A percentile compares a stretch with the other conserved stretches of the same genome.
Conservation (phyloP, 176 grass and related monocot species). For the Triticum aestivum region IWGSC_CS_RefSeq_v2.1 NC_057799.1:582765980-582766479, state of each 20-base stretch:
- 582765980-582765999: slow-evolving; percentile 91
- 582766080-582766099: not conserved
- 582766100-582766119: not conserved
- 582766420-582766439: not conserved
- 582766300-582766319: slow-evolving; percentile 99
- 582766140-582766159: slow-evolving; percentile 60
- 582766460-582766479: not conserved
- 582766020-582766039: slow-evolving; percentile 87
- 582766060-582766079: slow-evolving; percentile 66
- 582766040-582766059: slow-evolving; percentile 85
- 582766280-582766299: slow-evolving; percentile 94
- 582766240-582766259: slow-evolving; percentile 85
- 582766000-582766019: slow-evolving; percentile 94
- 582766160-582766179: slow-evolving; percentile 93
- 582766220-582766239: slow-evolving; percentile 99
- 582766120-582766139: not conserved
- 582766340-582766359: slow-evolving; percentile 60
- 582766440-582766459: not conserved
- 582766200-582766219: slow-evolving; percentile 95
- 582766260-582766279: slow-evolving; percentile 95
- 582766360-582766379: not conserved
- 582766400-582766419: not conserved
- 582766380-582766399: not conserved
- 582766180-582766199: slow-evolving; percentile 95
- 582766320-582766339: slow-evolving; percentile 98